Evolutionary conservation across 768 basidiomycete species (phyloP).

Genomic region (Boletus insuetus): DNA sequence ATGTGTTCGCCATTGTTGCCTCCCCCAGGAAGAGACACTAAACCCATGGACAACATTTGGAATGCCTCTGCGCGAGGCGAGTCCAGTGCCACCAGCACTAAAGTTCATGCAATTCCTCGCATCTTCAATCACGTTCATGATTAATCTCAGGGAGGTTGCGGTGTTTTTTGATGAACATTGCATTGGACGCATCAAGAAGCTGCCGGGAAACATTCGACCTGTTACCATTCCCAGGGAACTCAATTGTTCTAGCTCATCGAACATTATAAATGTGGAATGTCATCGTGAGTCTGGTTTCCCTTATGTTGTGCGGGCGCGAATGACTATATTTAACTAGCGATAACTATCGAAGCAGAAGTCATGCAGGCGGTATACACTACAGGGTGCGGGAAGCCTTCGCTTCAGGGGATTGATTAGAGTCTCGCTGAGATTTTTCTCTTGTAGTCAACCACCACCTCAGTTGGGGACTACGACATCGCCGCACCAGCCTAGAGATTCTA

Average conservation of each 20-base stretch:
- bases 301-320: too few species aligned
- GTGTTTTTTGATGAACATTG: slow-evolving; percentile 77
- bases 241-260: slow-evolving; percentile 42
- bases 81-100: slow-evolving; percentile 70
- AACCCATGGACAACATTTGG: slow-evolving; percentile 80
- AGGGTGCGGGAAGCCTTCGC: not conserved
- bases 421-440: not conserved
- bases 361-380: slow-evolving; percentile 55
- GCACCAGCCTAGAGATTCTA: too few species aligned
- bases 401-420: not conserved
- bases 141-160: slow-evolving; percentile 63
- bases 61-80: slow-evolving; percentile 77
- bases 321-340: slow-evolving; percentile 36
- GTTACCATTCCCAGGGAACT: slow-evolving; percentile 33
- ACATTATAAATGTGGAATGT: slow-evolving; percentile 65
- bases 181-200: slow-evolving; percentile 51
- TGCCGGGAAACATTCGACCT: too few species aligned
- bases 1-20: not conserved
- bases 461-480: too few species aligned
- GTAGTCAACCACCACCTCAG: not conserved
- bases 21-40: not conserved
- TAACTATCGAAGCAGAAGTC: slow-evolving; percentile 76
- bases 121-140: slow-evolving; percentile 91
- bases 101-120: slow-evolving; percentile 86
- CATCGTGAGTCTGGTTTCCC: slow-evolving; percentile 15